Conservation (phyloP, 257 asterid species). For the Paraleonurus japonicus region DNA sequence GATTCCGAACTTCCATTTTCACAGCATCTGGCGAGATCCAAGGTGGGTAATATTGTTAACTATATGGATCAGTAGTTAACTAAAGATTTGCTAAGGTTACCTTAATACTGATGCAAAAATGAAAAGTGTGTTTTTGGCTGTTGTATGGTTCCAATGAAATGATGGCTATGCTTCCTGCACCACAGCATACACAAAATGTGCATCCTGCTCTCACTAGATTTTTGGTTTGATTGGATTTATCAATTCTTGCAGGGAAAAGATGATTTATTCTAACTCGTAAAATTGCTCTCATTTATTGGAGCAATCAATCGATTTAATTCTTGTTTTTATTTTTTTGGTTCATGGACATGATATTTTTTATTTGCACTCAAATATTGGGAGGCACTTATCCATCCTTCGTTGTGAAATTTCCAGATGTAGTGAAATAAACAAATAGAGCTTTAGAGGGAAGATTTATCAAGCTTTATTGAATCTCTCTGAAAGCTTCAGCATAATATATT, state of each 20-base stretch:
- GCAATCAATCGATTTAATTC: slow-evolving; percentile 9
- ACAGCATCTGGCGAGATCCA: slow-evolving; percentile 98
- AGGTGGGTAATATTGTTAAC: slow-evolving; percentile 48
- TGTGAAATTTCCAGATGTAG: slow-evolving; percentile 9
- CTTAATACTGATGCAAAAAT: slow-evolving; percentile 5
- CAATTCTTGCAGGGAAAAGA: not conserved
- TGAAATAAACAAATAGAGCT: not conserved
- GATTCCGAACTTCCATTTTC: slow-evolving; percentile 90
- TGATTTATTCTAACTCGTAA: not conserved
- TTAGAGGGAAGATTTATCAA: slow-evolving; percentile 4
- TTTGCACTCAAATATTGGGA: not conserved
- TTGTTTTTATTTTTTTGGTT: not conserved
- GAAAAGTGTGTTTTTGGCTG: slow-evolving; percentile 3
- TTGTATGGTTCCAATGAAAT: not conserved
- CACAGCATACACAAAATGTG: not conserved
- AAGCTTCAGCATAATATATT: not conserved
- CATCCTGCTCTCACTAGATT: not conserved
- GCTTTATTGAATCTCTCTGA: slow-evolving; percentile 10
- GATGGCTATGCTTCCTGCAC: slow-evolving; percentile 1
- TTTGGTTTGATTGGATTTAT: slow-evolving; percentile 10
- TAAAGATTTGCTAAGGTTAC: slow-evolving; percentile 11
- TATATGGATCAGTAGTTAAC: slow-evolving; percentile 13
- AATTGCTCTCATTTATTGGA: slow-evolving; percentile 2
- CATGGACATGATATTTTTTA: not conserved
- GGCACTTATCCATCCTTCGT: not conserved